Evolutionary conservation across 2,329 filamentous ascomycete genomes (phyloP).

Genomic region (Drechslerella dactyloides): DNA sequence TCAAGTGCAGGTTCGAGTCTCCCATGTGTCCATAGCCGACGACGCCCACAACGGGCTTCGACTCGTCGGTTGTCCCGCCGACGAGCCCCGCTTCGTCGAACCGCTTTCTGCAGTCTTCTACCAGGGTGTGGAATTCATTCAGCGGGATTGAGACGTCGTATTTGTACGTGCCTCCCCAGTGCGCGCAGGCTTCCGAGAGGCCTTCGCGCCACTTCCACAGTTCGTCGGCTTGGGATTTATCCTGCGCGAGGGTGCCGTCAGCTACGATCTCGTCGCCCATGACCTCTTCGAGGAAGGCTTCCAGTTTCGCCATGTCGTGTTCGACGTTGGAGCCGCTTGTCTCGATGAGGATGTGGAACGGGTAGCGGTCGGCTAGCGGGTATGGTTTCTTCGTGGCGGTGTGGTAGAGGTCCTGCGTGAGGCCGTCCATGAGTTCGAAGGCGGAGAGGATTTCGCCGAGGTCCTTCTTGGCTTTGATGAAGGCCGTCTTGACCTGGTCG

Average conservation of each 20-base stretch:
- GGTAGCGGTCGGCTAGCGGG: constrained; percentile 75
- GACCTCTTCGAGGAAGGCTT: constrained; percentile 86
- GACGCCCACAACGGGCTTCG: constrained; percentile 81
- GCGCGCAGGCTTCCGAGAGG: constrained; percentile 84
- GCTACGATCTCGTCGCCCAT: constrained; percentile 85
- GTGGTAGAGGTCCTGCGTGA: constrained; percentile 78
- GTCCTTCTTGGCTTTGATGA: constrained; percentile 84
- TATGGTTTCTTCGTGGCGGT: constrained; percentile 76
- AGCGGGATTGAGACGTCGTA: constrained; percentile 97
- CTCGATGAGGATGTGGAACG: constrained; percentile 96
- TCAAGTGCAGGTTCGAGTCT: constrained; percentile 92
- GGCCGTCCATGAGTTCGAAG: constrained; percentile 94
- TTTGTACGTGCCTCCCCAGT: constrained; percentile 96
- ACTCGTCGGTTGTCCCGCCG: constrained; percentile 61
- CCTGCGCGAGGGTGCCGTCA: constrained; percentile 90
- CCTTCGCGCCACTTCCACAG: constrained; percentile 95
- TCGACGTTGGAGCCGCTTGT: constrained; percentile 93
- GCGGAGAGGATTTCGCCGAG: constrained; percentile 94
- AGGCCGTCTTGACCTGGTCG: constrained; percentile 84
- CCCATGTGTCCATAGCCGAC: constrained; percentile 98
- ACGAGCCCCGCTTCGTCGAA: constrained; percentile 77
- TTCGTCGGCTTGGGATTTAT: constrained; percentile 83
- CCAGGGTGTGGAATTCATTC: constrained; percentile 81
- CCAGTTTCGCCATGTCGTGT: constrained; percentile 83
- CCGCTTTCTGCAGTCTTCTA: constrained; percentile 79